Percentiles rank a stretch among this genome's conserved stretches.
Conservation (phyloP, 106 monocot species). For the Vanilla planifolia region DNA sequence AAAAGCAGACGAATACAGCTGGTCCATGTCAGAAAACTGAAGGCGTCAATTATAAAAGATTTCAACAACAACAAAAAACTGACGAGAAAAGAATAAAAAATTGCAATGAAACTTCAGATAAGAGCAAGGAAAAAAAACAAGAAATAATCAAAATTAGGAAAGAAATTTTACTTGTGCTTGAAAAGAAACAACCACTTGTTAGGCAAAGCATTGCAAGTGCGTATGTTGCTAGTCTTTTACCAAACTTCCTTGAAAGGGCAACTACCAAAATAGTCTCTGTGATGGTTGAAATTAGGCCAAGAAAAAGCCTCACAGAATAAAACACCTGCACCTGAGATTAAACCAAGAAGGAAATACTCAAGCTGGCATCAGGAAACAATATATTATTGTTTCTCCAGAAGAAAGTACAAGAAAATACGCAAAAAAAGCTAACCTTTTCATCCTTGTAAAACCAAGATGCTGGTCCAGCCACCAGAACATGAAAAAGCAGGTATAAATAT, state of each 20-base stretch:
- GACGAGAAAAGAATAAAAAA: background rate
- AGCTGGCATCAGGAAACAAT: background rate
- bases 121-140: background rate
- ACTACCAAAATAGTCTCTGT: constrained; percentile 76
- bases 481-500: constrained; percentile 84
- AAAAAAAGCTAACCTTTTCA: constrained; percentile 56
- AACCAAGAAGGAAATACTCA: constrained; percentile 1
- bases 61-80: background rate
- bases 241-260: constrained; percentile 88
- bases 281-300: constrained; percentile 81
- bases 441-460: constrained; percentile 67
- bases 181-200: constrained; percentile 99
- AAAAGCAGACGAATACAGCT: background rate
- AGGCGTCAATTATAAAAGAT: background rate
- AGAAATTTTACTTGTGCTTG: constrained; percentile 88
- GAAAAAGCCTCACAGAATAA: constrained; percentile 81
- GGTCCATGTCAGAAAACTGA: background rate
- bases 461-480: constrained; percentile 73
- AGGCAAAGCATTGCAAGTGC: constrained; percentile 89
- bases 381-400: background rate
- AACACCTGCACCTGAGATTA: constrained; percentile 70
- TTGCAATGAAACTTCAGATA: constrained; percentile 2
- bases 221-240: constrained; percentile 79
- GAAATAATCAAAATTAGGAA: background rate
- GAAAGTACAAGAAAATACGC: background rate